Conservation (phyloP, 164 flowering plant genomes). For the Magnolia kwangsiensis region DNA sequence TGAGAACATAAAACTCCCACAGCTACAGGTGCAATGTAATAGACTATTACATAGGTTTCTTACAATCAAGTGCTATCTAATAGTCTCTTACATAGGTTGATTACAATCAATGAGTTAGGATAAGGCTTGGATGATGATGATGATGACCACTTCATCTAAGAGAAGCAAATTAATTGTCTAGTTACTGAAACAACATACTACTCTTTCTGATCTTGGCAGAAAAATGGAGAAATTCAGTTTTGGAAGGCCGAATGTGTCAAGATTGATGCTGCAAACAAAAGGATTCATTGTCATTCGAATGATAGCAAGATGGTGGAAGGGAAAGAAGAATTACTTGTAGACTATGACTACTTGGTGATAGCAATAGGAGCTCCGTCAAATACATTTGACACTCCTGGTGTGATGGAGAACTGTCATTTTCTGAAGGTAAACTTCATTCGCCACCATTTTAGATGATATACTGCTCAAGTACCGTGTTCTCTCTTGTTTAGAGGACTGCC, state of each 20-base stretch:
- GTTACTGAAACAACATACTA: not conserved
- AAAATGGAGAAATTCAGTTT: constrained; percentile 36
- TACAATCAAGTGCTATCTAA: no score
- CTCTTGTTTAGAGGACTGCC: not conserved
- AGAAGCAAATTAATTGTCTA: no score
- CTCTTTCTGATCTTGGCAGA: constrained; percentile 33
- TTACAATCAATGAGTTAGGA: no score
- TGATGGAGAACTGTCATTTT: constrained; percentile 68
- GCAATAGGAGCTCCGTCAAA: constrained; percentile 78
- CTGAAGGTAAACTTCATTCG: constrained; percentile 50
- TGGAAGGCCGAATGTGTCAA: constrained; percentile 69
- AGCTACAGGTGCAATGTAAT: no score
- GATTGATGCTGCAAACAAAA: constrained; percentile 59
- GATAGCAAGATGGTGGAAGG: constrained; percentile 31
- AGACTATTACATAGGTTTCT: no score
- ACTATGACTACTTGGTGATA: constrained; percentile 69
- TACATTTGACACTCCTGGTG: constrained; percentile 90
- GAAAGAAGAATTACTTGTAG: constrained; percentile 52
- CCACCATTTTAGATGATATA: not conserved
- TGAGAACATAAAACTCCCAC: no score
- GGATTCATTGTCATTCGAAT: constrained; percentile 43
- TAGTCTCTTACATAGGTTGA: no score
- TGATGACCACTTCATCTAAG: no score
- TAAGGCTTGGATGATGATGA: no score
- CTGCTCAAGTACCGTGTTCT: not conserved